phyloP scores from a whole-genome alignment of 352 stramenopile genomes.

The Saprolegnia parasitica region DNA sequence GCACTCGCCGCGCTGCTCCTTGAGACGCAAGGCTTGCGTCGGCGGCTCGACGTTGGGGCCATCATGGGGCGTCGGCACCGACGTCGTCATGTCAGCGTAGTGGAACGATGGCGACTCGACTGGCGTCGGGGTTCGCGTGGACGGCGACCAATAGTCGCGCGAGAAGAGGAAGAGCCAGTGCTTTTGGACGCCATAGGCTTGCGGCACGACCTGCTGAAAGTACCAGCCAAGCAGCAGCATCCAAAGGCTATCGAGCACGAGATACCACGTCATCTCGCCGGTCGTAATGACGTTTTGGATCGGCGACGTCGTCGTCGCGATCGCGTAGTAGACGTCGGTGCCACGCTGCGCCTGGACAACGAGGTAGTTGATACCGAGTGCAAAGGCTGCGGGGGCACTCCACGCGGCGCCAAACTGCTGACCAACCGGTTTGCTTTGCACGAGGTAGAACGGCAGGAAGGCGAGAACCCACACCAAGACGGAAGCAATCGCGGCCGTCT shows the following conservation, averaged over 20 bases:
- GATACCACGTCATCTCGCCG: constrained; percentile 49
- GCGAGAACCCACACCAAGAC: constrained; percentile 68
- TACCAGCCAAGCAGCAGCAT: constrained; percentile 87
- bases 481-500: constrained; percentile 53
- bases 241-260: constrained; percentile 76
- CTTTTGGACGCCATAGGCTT: constrained; percentile 82
- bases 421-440: constrained; percentile 45
- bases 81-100: constrained; percentile 33
- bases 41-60: neutral
- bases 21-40: neutral
- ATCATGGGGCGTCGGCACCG: neutral
- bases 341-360: constrained; percentile 54
- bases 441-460: constrained; percentile 66
- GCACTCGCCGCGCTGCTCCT: constrained; percentile 45
- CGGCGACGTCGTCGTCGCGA: constrained; percentile 39
- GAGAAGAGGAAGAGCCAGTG: constrained; percentile 89
- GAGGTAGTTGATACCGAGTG: constrained; percentile 50
- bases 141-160: constrained; percentile 37
- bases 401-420: constrained; percentile 51
- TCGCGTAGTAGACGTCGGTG: constrained; percentile 55
- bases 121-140: neutral
- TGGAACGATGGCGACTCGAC: neutral
- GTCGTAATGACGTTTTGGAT: constrained; percentile 38
- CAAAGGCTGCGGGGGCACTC: constrained; percentile 58
- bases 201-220: constrained; percentile 88